Evolutionary conservation across 306 rosid genomes (phyloP), one percentile per base, ranked within the genome.

Genomic region (Sesbania bispinosa): DNA sequence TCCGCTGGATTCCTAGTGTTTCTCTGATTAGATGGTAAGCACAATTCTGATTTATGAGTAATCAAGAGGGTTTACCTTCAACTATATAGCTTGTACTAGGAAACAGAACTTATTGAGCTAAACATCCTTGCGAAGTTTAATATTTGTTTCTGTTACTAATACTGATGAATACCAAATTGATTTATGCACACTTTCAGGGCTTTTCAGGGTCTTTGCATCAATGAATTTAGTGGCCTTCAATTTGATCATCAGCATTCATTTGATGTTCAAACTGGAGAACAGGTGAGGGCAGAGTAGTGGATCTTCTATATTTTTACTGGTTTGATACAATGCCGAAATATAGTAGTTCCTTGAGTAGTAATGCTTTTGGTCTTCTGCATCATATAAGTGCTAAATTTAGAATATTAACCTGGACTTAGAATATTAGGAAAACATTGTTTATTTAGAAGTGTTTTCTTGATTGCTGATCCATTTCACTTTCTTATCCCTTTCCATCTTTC

Each of bases 161-260:
- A 55, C 74, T 71, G 18, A 80, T 58, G 52, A 61, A 29, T 38
- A 7, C 67, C 59, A 43, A 19, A 36, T 47, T 71, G 63, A 51
- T 79, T 71, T 64, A 19, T 72, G 62, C 80, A 38, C 46, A 52
- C 66, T 82, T 89, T 75, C 95, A 94, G 97, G 98, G 92, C 95
- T 26, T 94, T 90, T 75, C 97, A 94, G 71, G 98, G 96, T 76
- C 91, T 94, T 73, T 89, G 95, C 88, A 73, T 89, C 83, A 94
- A 91, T 45, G 98, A 94, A 75, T 89, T 94, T 73, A 80, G 77
- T 8, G 96, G 94, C 62, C 97, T 90, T 77, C 83, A 90, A 71
- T 94, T 94, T 77, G 97, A 94, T 62, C 96, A 92, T 79, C 97
- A 87, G 64, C 67, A 87, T 64, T 71, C 96, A 21, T 83, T 89